Evolutionary conservation across 1,284 basidiomycete genomes (phyloP).

Genomic region (Cryptococcus sp.): DNA sequence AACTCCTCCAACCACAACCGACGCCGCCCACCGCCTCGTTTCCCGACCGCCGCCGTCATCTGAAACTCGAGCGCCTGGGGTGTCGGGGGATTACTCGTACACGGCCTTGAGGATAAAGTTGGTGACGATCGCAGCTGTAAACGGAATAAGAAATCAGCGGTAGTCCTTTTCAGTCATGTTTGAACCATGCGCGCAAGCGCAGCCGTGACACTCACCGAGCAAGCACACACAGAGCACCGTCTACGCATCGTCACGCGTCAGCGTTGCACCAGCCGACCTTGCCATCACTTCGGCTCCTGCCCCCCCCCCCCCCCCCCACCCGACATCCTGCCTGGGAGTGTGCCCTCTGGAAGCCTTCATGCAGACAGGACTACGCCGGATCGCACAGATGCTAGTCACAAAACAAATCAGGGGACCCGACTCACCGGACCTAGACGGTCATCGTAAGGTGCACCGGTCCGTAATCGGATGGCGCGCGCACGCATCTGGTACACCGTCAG

Average conservation of each 20-base stretch:
- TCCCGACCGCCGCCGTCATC: neutral
- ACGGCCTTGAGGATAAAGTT: slow-evolving; percentile 71
- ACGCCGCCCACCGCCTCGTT: no score
- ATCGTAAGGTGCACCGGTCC: slow-evolving; percentile 93
- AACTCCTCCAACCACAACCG: no score
- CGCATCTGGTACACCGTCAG: slow-evolving; percentile 95
- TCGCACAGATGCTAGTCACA: neutral
- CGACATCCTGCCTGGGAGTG: no score
- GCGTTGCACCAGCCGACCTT: slow-evolving; percentile 1
- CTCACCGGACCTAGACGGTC: slow-evolving; percentile 82
- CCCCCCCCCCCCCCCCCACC: no score
- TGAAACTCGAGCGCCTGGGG: neutral
- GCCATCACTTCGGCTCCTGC: no score
- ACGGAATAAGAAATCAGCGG: no score
- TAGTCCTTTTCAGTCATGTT: no score
- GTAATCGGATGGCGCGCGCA: slow-evolving; percentile 84
- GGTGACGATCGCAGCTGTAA: slow-evolving; percentile 75
- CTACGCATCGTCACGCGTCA: slow-evolving; percentile 49
- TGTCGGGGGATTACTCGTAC: slow-evolving; percentile 27
- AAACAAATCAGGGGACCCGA: slow-evolving; percentile 15
- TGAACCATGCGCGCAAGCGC: neutral
- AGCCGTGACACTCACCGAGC: slow-evolving; percentile 58
- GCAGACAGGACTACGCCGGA: no score
- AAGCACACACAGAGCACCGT: slow-evolving; percentile 82
- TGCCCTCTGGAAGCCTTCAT: no score